These are phyloP conservation scores for Vachellia collinsii DNA, from an alignment of 306 rosid species.

Conservation along the genomic window DNA sequence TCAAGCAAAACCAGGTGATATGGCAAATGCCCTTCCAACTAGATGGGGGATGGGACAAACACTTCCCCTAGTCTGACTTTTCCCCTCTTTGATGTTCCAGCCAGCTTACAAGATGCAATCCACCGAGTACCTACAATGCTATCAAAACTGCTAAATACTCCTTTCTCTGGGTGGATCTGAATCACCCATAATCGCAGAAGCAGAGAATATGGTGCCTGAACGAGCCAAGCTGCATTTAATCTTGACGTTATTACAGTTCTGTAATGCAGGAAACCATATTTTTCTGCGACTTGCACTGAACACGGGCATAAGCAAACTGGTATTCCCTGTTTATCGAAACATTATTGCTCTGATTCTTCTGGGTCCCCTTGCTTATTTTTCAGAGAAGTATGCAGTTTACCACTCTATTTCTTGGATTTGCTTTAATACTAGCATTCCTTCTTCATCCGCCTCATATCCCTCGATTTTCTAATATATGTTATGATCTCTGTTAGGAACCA, in stretches of 20 bases:
- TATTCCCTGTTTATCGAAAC: slow-evolving; percentile 67
- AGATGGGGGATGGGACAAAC: neutral
- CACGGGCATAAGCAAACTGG: slow-evolving; percentile 62
- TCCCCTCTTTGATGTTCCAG: neutral
- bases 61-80: neutral
- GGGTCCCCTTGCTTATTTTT: slow-evolving; percentile 55
- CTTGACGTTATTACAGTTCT: slow-evolving; percentile 48
- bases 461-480: neutral
- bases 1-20: neutral
- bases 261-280: slow-evolving; percentile 65
- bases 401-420: slow-evolving; percentile 6
- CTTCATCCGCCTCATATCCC: slow-evolving; percentile 27
- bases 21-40: neutral
- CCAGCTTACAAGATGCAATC: neutral
- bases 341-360: slow-evolving; percentile 51
- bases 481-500: slow-evolving; percentile 51
- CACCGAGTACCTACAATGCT: neutral
- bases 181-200: slow-evolving; percentile 24
- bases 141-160: slow-evolving; percentile 14
- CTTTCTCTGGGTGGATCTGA: slow-evolving; percentile 33
- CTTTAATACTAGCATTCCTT: neutral
- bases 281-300: slow-evolving; percentile 59
- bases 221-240: slow-evolving; percentile 58
- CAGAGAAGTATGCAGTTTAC: slow-evolving; percentile 54
- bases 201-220: slow-evolving; percentile 40